These are phyloP conservation scores for Lactifluus volemus DNA, from an alignment of 768 basidiomycete species.

Conservation along the genomic window DNA sequence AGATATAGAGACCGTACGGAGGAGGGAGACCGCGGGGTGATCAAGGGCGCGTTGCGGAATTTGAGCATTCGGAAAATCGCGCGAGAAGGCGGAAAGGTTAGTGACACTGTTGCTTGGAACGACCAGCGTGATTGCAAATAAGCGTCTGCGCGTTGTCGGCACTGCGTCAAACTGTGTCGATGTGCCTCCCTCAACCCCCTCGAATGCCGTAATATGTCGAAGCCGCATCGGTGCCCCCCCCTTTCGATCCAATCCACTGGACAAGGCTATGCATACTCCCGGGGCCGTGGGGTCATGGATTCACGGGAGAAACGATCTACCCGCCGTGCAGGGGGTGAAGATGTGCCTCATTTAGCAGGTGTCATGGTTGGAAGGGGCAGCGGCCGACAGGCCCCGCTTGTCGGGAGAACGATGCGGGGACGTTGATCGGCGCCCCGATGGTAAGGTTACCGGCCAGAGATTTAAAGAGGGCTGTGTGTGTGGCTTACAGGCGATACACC, in stretches of 20 bases:
- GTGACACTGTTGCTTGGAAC: background rate
- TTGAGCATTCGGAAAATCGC: background rate
- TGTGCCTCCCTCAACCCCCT: background rate
- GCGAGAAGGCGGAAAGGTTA: background rate
- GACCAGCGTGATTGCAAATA: background rate
- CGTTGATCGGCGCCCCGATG: background rate
- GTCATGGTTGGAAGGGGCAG: slow-evolving; percentile 6
- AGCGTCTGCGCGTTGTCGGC: background rate
- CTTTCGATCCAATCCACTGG: background rate
- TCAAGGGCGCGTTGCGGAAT: background rate
- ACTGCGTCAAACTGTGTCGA: background rate
- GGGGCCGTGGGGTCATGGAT: background rate
- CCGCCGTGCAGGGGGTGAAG: background rate
- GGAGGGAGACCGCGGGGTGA: background rate
- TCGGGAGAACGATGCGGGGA: background rate
- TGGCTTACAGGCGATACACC: background rate
- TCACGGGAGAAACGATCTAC: background rate
- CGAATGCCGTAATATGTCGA: slow-evolving; percentile 1
- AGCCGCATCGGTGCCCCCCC: background rate
- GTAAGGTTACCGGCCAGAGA: background rate
- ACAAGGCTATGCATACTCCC: background rate
- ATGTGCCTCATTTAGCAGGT: slow-evolving; percentile 15
- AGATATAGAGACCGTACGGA: background rate
- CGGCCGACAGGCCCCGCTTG: background rate
- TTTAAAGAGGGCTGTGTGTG: background rate